phyloP scores from a whole-genome alignment of 2,329 filamentous ascomycete genomes.

The Chaetomiaceae sp. region DNA sequence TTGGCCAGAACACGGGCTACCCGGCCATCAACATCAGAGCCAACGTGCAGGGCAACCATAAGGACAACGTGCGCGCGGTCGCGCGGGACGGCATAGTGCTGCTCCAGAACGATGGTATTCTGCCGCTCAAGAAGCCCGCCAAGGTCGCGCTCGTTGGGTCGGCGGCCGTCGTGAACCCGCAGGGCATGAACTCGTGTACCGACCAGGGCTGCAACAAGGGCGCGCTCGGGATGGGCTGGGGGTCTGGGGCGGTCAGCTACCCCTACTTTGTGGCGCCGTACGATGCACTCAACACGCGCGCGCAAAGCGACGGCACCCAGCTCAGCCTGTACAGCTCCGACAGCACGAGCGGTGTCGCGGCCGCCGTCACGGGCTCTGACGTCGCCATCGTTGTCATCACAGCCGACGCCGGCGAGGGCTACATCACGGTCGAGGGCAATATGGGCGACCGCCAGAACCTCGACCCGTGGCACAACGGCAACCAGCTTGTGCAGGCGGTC shows the following conservation, averaged over 20 bases:
- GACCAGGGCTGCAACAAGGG: slow-evolving; percentile 41
- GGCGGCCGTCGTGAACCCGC: slow-evolving; percentile 56
- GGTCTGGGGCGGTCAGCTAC: slow-evolving; percentile 40
- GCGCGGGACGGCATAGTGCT: slow-evolving; percentile 56
- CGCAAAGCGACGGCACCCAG: slow-evolving; percentile 43
- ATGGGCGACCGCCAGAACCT: slow-evolving; percentile 74
- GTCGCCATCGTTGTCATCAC: slow-evolving; percentile 81
- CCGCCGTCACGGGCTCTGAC: slow-evolving; percentile 58
- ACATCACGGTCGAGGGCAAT: slow-evolving; percentile 52
- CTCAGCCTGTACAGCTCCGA: slow-evolving; percentile 43
- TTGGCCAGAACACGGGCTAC: slow-evolving; percentile 46
- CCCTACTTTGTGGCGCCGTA: not conserved
- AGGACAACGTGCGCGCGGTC: slow-evolving; percentile 52
- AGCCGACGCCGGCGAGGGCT: slow-evolving; percentile 77
- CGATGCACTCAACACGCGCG: slow-evolving; percentile 43
- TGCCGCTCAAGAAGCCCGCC: slow-evolving; percentile 53
- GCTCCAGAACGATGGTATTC: slow-evolving; percentile 58
- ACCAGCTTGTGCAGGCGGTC: slow-evolving; percentile 66
- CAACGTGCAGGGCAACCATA: slow-evolving; percentile 55
- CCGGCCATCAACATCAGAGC: slow-evolving; percentile 51
- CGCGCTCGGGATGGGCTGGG: slow-evolving; percentile 65
- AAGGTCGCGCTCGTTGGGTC: slow-evolving; percentile 57
- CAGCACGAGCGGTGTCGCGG: slow-evolving; percentile 41
- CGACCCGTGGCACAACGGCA: slow-evolving; percentile 68
- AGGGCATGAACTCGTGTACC: slow-evolving; percentile 47